phyloP scores from a whole-genome alignment of 192 early-diverging fungal species.

The Coemansia guatemalensis region DNA sequence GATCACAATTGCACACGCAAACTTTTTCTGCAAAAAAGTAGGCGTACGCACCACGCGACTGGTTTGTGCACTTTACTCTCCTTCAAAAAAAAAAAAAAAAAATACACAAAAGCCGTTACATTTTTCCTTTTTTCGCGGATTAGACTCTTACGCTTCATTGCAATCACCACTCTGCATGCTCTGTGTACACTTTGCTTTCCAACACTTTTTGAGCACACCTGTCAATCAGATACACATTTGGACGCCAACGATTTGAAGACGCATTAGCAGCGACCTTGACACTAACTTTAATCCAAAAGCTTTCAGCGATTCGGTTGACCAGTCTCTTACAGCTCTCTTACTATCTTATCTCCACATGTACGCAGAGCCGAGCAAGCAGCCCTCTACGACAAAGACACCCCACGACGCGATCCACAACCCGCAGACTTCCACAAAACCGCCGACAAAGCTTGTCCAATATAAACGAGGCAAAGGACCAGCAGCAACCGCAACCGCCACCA shows the following conservation, averaged over 20 bases:
- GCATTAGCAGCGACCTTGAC: neutral
- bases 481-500: neutral
- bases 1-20: too few relatives aligned
- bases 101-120: neutral
- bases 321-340: neutral
- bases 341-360: conserved; percentile 23
- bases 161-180: conserved; percentile 3
- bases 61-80: neutral
- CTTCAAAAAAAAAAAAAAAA: neutral
- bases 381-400: conserved; percentile 21
- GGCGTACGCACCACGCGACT: neutral
- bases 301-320: neutral
- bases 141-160: conserved; percentile 1
- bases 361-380: conserved; percentile 27
- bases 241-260: neutral
- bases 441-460: conserved; percentile 38
- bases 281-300: conserved; percentile 5
- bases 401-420: conserved; percentile 22
- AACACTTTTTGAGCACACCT: neutral
- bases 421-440: conserved; percentile 14
- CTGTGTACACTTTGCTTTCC: conserved; percentile 13
- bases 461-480: conserved; percentile 28
- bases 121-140: neutral
- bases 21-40: too few relatives aligned
- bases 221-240: neutral